Percentiles rank a stretch among this genome's conserved stretches.
phyloP scores from a whole-genome alignment of 768 basidiomycete genomes.

The Xerocomellus dryophilus region DNA sequence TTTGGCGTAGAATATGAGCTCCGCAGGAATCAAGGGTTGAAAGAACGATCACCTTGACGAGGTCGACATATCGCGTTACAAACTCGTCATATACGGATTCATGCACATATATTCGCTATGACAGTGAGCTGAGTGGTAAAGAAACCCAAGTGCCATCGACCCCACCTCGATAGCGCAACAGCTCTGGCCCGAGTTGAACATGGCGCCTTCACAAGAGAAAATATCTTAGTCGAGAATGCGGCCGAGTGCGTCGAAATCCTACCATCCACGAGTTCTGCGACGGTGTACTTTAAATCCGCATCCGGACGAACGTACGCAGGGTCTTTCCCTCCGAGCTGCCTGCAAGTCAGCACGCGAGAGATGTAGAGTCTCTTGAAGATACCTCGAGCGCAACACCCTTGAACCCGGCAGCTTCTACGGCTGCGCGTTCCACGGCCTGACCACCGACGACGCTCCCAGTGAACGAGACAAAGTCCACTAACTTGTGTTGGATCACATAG shows the following conservation, averaged over 20 bases:
- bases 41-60: slow-evolving; percentile 56
- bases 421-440: slow-evolving; percentile 66
- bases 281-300: slow-evolving; percentile 80
- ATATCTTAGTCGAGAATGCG: not conserved
- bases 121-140: not conserved
- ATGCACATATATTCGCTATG: slow-evolving; percentile 90
- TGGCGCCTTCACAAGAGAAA: slow-evolving; percentile 53
- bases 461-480: slow-evolving; percentile 82
- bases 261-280: slow-evolving; percentile 90
- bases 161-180: slow-evolving; percentile 90
- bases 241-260: slow-evolving; percentile 3
- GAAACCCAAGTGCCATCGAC: slow-evolving; percentile 7
- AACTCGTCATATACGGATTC: slow-evolving; percentile 78
- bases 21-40: not conserved
- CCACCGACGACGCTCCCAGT: slow-evolving; percentile 87
- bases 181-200: slow-evolving; percentile 98
- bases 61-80: slow-evolving; percentile 65
- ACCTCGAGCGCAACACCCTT: slow-evolving; percentile 88
- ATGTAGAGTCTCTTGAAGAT: not conserved
- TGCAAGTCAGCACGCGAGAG: slow-evolving; percentile 3
- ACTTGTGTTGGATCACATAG: slow-evolving; percentile 58
- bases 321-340: slow-evolving; percentile 92
- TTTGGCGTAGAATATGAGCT: slow-evolving; percentile 25
- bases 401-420: slow-evolving; percentile 64
- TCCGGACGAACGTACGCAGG: slow-evolving; percentile 92